phyloP scores from a whole-genome alignment of 176 grass and related monocot species.

The Echinochloa phyllopogon region DNA sequence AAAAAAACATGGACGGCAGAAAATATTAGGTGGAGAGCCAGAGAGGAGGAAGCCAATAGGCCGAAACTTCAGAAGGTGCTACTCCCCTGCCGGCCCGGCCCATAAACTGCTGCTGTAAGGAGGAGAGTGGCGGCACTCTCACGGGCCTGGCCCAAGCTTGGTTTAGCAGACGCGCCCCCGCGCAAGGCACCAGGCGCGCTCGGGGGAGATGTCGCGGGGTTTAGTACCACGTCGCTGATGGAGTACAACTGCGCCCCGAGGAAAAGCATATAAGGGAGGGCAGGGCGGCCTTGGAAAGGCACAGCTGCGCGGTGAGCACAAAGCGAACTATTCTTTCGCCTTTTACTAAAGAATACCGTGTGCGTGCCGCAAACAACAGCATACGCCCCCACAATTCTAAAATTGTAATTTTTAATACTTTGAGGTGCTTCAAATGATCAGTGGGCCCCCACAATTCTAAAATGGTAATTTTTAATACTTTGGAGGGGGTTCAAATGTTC shows the following conservation, averaged over 20 bases:
- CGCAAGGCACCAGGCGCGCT: neutral
- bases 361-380: slow-evolving; percentile 43
- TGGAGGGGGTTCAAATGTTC: too few species aligned
- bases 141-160: neutral
- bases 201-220: neutral
- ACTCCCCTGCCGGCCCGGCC: neutral
- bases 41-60: too few species aligned
- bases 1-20: neutral
- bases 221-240: slow-evolving; percentile 36
- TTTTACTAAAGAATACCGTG: slow-evolving; percentile 79
- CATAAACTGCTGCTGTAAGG: neutral
- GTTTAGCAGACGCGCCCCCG: too few species aligned
- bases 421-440: too few species aligned
- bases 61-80: neutral
- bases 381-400: slow-evolving; percentile 20
- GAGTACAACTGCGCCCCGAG: accelerated
- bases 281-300: accelerated
- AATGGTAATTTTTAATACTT: too few species aligned
- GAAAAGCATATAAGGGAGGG: neutral
- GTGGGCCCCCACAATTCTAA: neutral
- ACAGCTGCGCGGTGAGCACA: slow-evolving; percentile 66
- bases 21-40: neutral
- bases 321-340: slow-evolving; percentile 64
- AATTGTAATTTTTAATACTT: too few species aligned
- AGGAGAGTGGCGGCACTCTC: neutral